Conservation (phyloP, 2,329 filamentous ascomycete genomes). For the Sclerotinia trifoliorum region DNA sequence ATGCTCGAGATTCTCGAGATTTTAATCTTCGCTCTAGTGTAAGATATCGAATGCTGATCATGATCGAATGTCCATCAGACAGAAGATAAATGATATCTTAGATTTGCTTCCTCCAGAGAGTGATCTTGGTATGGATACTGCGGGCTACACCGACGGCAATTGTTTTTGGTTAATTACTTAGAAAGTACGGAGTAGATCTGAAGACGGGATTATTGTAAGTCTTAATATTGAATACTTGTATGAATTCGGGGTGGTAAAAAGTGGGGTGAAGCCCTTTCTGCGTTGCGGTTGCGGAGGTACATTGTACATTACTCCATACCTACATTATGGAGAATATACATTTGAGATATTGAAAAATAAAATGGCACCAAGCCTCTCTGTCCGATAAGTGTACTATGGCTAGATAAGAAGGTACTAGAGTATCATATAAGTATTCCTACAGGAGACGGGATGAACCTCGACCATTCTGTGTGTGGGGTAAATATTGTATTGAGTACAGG, state of each 20-base stretch:
- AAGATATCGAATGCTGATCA: background rate
- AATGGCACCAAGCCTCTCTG: background rate
- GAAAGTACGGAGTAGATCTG: background rate
- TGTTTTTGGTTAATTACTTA: background rate
- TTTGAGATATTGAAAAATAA: background rate
- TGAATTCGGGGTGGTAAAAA: background rate
- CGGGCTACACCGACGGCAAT: background rate
- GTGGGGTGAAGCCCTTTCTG: constrained; percentile 5
- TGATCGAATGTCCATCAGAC: background rate
- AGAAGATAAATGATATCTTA: background rate
- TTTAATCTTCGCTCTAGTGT: background rate
- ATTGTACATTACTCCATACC: too few relatives aligned
- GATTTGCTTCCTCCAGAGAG: background rate
- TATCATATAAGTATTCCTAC: constrained; percentile 6
- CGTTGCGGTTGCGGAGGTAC: background rate
- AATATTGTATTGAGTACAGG: background rate
- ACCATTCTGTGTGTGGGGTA: constrained; percentile 9
- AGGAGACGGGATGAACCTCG: constrained; percentile 10
- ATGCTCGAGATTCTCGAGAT: background rate
- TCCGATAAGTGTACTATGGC: constrained; percentile 1
- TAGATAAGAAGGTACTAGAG: constrained; percentile 7
- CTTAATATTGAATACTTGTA: constrained; percentile 10
- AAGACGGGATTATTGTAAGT: background rate
- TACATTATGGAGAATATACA: too few relatives aligned
- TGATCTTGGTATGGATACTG: background rate